These are phyloP conservation scores for Cutaneotrichosporon sp. DNA, from an alignment of 1,284 basidiomycete genomes.

Conservation along the genomic window DNA sequence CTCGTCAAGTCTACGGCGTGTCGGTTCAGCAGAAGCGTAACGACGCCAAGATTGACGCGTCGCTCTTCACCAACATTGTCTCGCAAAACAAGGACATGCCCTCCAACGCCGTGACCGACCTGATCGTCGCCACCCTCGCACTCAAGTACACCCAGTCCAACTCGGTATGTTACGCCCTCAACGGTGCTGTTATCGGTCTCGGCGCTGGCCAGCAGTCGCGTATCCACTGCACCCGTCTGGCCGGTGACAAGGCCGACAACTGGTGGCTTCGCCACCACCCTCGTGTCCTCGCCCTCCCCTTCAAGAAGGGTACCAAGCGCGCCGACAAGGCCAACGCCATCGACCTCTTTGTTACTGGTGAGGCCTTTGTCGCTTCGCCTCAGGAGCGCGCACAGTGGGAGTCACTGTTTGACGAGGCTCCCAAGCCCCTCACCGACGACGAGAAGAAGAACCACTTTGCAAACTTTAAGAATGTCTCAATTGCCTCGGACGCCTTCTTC, in stretches of 20 bases:
- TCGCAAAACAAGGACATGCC: constrained; percentile 82
- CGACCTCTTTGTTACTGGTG: constrained; percentile 91
- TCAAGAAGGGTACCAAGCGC: constrained; percentile 96
- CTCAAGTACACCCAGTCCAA: constrained; percentile 99
- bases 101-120: constrained; percentile 69
- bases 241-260: constrained; percentile 95
- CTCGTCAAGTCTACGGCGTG: constrained; percentile 92
- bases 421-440: constrained; percentile 65
- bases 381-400: constrained; percentile 92
- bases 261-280: constrained; percentile 99
- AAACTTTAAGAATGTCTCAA: constrained; percentile 78
- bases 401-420: constrained; percentile 73
- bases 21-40: constrained; percentile 89
- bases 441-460: constrained; percentile 74
- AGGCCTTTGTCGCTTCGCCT: constrained; percentile 70
- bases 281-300: constrained; percentile 65
- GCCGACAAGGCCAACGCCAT: constrained; percentile 96
- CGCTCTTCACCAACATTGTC: constrained; percentile 84
- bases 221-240: constrained; percentile 98
- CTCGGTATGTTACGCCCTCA: constrained; percentile 93
- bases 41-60: constrained; percentile 79
- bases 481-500: constrained; percentile 98
- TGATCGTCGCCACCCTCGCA: constrained; percentile 91
- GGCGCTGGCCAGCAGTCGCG: constrained; percentile 98
- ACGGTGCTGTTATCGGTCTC: constrained; percentile 90